Base-by-base conservation (phyloP, 2,329 filamentous ascomycete genomes). In the Graphilbum fragrans region DNA sequence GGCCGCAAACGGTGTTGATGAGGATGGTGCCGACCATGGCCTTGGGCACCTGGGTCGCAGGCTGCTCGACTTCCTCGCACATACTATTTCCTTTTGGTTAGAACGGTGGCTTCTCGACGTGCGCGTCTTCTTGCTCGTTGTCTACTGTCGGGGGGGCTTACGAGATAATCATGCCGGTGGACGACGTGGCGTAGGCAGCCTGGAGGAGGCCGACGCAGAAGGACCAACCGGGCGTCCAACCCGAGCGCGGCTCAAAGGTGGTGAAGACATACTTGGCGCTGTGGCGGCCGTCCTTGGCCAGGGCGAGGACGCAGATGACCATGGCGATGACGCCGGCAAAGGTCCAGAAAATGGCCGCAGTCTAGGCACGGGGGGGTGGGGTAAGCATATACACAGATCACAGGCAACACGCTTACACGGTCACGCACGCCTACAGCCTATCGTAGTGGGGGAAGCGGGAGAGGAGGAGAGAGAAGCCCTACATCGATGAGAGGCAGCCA, bases 161-260 rank as follows among this genome's bases (percentile, higher is more conserved):
- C 76, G 77, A 82, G 55, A 86, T 80, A 45, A 86, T 80, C 82
- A 86, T 86, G 60, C 82, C 82, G 0, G 80, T 85, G 16, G 80
- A 82, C 4, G 80, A 85, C 14, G 80, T 84, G 36, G 78, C 80
- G 51, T 66, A 72, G 5, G 66, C 51, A 0, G 65, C 61, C 44
- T 70, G 70, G 2, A 71, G 63, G 4, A 72, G 52, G 0, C 68
- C 68, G 0, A 65, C 66, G 41, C 72, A 68, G 49, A 72, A 71
- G 43, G 60, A 65, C 69, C 69, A 72, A n/a, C 69, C 68, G 0
- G 69, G 69, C 64, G 50, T 72, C 72, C 43, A 69, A 64, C 60
- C 65, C 4, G 80, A 83, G 45, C 69, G 70, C 21, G 69, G 64
- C 54, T 82, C 77, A 52, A 86, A 72, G 2, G 64, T 70, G 31